phyloP scores from a whole-genome alignment of 1,284 basidiomycete species.

The Ceratobasidium sp. region DNA sequence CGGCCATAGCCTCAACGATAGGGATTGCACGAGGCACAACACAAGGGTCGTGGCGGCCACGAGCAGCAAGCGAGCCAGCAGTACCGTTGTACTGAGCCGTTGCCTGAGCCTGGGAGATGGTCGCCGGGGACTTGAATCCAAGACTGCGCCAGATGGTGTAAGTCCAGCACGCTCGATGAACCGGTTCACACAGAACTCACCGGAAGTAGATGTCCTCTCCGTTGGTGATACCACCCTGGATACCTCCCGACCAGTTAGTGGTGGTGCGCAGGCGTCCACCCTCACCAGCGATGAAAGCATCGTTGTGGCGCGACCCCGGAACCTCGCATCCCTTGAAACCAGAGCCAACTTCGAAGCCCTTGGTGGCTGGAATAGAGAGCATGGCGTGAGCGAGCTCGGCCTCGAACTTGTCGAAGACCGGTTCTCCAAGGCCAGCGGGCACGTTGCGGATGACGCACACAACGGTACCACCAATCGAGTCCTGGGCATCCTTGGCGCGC shows the following conservation, averaged over 20 bases:
- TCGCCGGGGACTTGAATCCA: conserved; percentile 98
- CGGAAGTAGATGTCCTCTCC: conserved; percentile 98
- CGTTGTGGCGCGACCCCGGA: conserved; percentile 93
- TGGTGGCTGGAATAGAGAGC: conserved; percentile 98
- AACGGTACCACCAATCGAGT: conserved; percentile 97
- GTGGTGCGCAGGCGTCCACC: conserved; percentile 81
- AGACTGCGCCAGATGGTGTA: conserved; percentile 59
- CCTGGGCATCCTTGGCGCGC: conserved; percentile 86
- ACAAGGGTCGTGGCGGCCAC: conserved; percentile 96
- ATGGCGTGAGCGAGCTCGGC: conserved; percentile 96
- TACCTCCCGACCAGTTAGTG: conserved; percentile 97
- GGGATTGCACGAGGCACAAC: conserved; percentile 97
- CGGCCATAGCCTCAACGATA: conserved; percentile 98
- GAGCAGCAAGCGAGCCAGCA: conserved; percentile 83
- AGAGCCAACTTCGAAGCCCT: conserved; percentile 97
- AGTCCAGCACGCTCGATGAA: background rate
- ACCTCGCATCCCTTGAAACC: conserved; percentile 97
- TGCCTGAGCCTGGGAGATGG: conserved; percentile 90
- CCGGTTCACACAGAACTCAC: conserved; percentile 54
- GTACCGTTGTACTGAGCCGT: conserved; percentile 95
- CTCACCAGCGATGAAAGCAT: conserved; percentile 75
- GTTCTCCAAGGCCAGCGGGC: conserved; percentile 93
- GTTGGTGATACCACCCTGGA: conserved; percentile 98
- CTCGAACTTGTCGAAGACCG: conserved; percentile 98
- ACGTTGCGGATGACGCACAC: conserved; percentile 94